Evolutionary conservation across 2,329 filamentous ascomycete species (phyloP), one percentile per base, ranked within the genome.

Genomic region (Arthrobotrys entomopaga): DNA sequence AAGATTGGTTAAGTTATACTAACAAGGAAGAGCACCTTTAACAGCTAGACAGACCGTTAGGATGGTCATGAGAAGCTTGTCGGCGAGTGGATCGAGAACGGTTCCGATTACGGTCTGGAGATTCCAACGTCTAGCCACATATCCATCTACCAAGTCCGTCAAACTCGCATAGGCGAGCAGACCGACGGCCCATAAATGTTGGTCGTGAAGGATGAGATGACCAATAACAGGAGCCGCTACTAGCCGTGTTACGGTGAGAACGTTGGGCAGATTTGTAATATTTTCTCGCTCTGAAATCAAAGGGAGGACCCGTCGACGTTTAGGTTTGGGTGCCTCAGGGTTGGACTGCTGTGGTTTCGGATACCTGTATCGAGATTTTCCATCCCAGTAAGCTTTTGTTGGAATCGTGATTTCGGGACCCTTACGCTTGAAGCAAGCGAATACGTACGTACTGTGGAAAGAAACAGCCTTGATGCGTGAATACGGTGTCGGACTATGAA

Each of bases 181-280:
- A 1, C 88, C 88, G 6, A 97, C 84, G 0, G 95, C 93, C 83
- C 88, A 89, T 34, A 87, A 85, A 80, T 96, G 90, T 49, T 93
- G 86, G 80, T 95, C 90, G 78, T 96, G 87, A 1, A 98, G 85
- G 69, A 99, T 89, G 20, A 95, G 87, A 81, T 97, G 98, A 65
- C 94, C 95, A 53, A 97, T 88, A 29, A 91, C 85, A 0, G 95
- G 95, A 0, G 95, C 91, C 0, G 91, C 90, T 58, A 91, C 81
- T 43, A 99, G 87, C 1, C 95, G 91, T 1, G 92, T 91, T 77
- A 94, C 89, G 0, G 95, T 99, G 61, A 99, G 86, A 75, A 96
- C 85, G 81, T 99, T 99, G 46, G 95, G 95, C n/a, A 99, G 80
- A 40, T 92, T 99, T 84, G 96, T 97, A 80, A 99, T 97, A 80